Evolutionary conservation across 768 basidiomycete species (phyloP), one percentile per base, ranked within the genome.

Genomic region (Calocera cornea): DNA sequence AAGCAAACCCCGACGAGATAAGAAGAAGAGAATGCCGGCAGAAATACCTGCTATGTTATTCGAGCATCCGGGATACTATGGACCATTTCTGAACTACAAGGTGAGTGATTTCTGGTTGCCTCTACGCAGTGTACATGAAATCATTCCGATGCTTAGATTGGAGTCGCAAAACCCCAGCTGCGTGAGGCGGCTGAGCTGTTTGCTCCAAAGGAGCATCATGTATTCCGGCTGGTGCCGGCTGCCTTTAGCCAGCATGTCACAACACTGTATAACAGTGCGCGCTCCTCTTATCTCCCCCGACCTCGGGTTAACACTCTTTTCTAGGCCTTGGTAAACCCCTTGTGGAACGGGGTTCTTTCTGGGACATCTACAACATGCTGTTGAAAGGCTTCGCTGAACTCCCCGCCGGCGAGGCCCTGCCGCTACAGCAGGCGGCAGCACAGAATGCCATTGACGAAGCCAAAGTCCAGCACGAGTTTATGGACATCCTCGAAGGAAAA

Each of bases 21-120:
- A 71, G 24, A 69, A 77, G 66, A 82, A 81, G 65, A 34, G 78
- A 1, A 70, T 81, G 0, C 81, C 80, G 0, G 76, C 79, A 34
- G 80, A 79, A 2, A 68, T 74, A n/a, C 80, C 81, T 0, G 68
- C 73, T 24, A 44, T 76, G 0, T 81, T 83, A 1, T 69, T 71
- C 14, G 50, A 69, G 0, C 66, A 72, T 2, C 77, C 80, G 0
- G 66, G 77, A 1, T 36, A 70, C 1, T 80, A 70, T 69, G 71
- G 71, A 1, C 67, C 68, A 29, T 60, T 29, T 2, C 34, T 68
- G 5, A 73, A 82, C 64, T 82, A 79, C 70, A 77, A 75, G 73
- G 80, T 79, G 7, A 47, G 44, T 47, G n/a, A n/a, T n/a, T n/a
- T n/a, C n/a, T n/a, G n/a, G 14, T 38, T 38, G 36, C 36, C 5